Conservation (phyloP, 768 basidiomycete species). For the Goffeauzyma gilvescens region DNA sequence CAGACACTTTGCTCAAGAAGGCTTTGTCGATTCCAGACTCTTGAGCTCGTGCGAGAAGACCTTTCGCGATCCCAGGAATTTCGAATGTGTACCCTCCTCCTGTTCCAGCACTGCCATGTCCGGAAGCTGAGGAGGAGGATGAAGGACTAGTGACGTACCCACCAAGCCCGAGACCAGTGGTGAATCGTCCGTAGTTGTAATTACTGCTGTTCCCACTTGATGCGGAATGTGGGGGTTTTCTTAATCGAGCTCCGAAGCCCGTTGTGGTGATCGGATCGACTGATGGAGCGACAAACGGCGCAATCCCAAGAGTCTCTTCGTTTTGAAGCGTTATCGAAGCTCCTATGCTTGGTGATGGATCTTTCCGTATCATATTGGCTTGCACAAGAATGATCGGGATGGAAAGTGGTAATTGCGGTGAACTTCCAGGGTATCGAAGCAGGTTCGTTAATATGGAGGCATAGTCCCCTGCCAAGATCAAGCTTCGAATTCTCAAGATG, state of each 20-base stretch:
- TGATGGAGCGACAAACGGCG: too few relatives aligned
- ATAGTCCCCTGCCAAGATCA: slow-evolving; percentile 74
- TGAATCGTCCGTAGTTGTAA: too few relatives aligned
- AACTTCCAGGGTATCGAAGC: slow-evolving; percentile 60
- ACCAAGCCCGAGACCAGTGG: too few relatives aligned
- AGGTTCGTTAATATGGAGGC: slow-evolving; percentile 63
- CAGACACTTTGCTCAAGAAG: slow-evolving; percentile 27
- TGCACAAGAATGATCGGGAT: slow-evolving; percentile 55
- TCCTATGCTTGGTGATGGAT: slow-evolving; percentile 55
- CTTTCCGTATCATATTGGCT: slow-evolving; percentile 56
- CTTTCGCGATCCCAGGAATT: slow-evolving; percentile 27
- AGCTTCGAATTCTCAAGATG: slow-evolving; percentile 81
- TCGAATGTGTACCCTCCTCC: slow-evolving; percentile 9
- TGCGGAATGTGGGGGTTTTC: too few relatives aligned
- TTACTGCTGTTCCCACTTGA: too few relatives aligned
- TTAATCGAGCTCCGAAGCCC: too few relatives aligned
- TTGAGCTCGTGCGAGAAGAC: slow-evolving; percentile 28
- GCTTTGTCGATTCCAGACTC: slow-evolving; percentile 41
- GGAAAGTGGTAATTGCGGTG: slow-evolving; percentile 22
- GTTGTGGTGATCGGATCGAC: too few relatives aligned
- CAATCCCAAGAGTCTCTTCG: slow-evolving; percentile 52
- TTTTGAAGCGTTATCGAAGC: slow-evolving; percentile 68
- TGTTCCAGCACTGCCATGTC: slow-evolving; percentile 37
- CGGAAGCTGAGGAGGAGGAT: too few relatives aligned
- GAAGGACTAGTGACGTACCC: too few relatives aligned